Conservation (phyloP, 176 grass and related monocot genomes). For the Stipa capillata region DNA sequence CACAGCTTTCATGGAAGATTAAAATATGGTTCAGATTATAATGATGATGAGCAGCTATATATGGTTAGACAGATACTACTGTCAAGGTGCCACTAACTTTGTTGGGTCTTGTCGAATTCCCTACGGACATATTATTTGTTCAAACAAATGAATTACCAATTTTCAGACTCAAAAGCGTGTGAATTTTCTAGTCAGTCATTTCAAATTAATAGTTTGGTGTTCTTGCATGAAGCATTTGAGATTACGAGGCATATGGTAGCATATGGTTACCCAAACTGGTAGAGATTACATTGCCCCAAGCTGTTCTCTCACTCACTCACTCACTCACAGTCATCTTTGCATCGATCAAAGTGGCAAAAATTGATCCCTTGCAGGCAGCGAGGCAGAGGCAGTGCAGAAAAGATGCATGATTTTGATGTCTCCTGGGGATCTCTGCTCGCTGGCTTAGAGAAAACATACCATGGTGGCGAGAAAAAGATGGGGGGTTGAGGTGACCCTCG, state of each 20-base stretch:
- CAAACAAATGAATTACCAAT: too few relatives aligned
- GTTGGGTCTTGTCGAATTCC: too few relatives aligned
- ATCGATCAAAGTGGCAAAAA: constrained; percentile 26
- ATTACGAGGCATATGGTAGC: neutral
- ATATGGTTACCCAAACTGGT: constrained; percentile 13
- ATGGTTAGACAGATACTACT: too few relatives aligned
- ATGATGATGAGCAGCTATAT: too few relatives aligned
- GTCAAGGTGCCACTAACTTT: too few relatives aligned
- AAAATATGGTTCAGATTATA: too few relatives aligned
- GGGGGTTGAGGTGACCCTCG: constrained; percentile 10
- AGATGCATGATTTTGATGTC: constrained; percentile 29
- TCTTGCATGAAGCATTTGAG: too few relatives aligned
- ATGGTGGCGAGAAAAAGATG: constrained; percentile 40
- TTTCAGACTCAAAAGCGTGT: too few relatives aligned
- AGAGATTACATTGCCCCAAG: constrained; percentile 15
- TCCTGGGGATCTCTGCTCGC: constrained; percentile 37
- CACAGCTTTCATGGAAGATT: too few relatives aligned
- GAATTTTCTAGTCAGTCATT: too few relatives aligned
- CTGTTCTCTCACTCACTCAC: constrained; percentile 22
- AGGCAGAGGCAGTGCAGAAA: constrained; percentile 9
- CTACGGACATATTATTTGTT: too few relatives aligned
- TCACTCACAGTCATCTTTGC: constrained; percentile 6
- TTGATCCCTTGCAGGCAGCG: neutral
- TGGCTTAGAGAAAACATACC: constrained; percentile 36
- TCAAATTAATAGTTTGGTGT: too few relatives aligned